phyloP scores from a whole-genome alignment of 176 grass and related monocot species.

The Poa pratensis region DNA sequence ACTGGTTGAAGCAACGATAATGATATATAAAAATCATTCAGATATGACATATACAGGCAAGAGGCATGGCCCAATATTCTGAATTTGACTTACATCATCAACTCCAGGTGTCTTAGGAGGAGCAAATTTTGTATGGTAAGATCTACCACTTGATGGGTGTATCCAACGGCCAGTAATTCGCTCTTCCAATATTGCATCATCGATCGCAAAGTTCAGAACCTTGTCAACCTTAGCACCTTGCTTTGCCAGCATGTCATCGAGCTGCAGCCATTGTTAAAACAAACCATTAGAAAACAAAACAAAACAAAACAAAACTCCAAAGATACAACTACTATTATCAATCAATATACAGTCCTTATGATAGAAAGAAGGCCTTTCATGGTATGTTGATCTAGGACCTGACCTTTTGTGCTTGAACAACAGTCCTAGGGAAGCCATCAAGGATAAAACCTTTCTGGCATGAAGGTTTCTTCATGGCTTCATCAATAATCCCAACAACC shows the following conservation, averaged over 20 bases:
- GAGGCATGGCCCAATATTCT: neutral
- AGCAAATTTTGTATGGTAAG: slow-evolving; percentile 92
- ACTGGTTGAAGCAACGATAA: neutral
- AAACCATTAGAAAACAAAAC: neutral
- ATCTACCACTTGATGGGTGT: slow-evolving; percentile 82
- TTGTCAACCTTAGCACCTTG: slow-evolving; percentile 86
- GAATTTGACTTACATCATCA: slow-evolving; percentile 80
- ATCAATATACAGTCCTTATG: slow-evolving; percentile 16
- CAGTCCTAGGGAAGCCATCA: slow-evolving; percentile 94
- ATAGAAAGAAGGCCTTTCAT: neutral
- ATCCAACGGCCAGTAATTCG: slow-evolving; percentile 99
- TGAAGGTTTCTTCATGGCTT: slow-evolving; percentile 97
- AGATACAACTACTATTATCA: slow-evolving; percentile 2
- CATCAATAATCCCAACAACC: slow-evolving; percentile 97
- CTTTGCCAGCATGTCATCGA: slow-evolving; percentile 90
- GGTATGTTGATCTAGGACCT: neutral
- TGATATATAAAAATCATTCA: neutral
- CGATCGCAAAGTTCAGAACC: slow-evolving; percentile 91
- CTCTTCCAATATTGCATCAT: slow-evolving; percentile 90
- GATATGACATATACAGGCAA: neutral
- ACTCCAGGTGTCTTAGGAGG: slow-evolving; percentile 82
- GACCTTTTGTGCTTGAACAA: slow-evolving; percentile 92
- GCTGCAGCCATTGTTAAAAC: slow-evolving; percentile 48
- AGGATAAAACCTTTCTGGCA: slow-evolving; percentile 99
- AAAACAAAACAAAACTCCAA: neutral